Base-by-base conservation (phyloP, 129 eudicot species). In the Calendula officinalis region DNA sequence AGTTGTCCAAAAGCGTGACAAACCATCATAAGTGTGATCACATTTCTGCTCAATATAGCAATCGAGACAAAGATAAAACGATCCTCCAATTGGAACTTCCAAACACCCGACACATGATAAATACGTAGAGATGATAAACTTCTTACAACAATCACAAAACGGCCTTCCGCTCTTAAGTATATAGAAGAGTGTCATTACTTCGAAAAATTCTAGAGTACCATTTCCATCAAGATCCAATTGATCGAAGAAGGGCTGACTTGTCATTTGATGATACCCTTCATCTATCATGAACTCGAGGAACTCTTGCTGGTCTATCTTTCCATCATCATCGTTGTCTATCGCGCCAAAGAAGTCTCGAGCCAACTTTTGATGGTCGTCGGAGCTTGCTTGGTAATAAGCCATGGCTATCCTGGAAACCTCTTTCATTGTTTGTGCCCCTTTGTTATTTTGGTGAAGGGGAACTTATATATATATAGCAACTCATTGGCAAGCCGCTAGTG, bases 161-260 rank as follows among this genome's bases (percentile, higher is more conserved):
- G 90, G 90, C 43, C 90, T 72, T 11, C 86, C 75, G 34, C 81
- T 84, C 46, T 71, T 84, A 17, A 80, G 48, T 37, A 80, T 80
- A 47, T 80, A 84, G 75, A 66, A 84, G 1, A 84, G 49, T 3
- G 80, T 71, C 86, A 80, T 70, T n/a, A 84, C 83, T 41, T 80
- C 90, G 4, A 7, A 40, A 58, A 80, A 80, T 54, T 80, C 86
- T 10, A 80, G 76, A 8, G 69, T 74, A 5, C 77, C 77, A 43
- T 74, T 70, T 0, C 37, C 50, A 15, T 77, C 79, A 5, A 3
- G 63, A 65, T 80, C 90, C 8, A 80, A 27, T 44, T 67, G 73
- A 5, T 71, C 35, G 39, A 84, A 84, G 34, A 84, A 77, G 6
- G 51, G 48, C 1, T 47, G 22, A 9, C 13, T 62, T 0, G 16